Evolutionary conservation across 352 stramenopile genomes (phyloP), one percentile per base, ranked within the genome.

Genomic region (Globisporangium yorkense): DNA sequence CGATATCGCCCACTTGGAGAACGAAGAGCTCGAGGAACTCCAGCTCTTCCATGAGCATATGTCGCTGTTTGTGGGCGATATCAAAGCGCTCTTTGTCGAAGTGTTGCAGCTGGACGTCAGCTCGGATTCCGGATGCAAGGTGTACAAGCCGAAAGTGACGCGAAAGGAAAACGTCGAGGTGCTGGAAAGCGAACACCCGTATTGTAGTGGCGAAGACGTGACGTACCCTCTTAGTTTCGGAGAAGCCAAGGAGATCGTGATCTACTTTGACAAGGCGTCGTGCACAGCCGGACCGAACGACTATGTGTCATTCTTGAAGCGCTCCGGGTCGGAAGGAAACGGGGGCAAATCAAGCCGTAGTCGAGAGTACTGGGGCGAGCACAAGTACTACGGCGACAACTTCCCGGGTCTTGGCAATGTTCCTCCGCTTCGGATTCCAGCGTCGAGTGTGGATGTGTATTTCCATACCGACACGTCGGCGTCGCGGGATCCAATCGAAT

Each of bases 231-330:
- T 93, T 1, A 61, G 77, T 33, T 92, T 96, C 51, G 72, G 61
- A 29, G 83, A 77, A 3, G 88, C 81, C 2, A 64, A 58, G 21
- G 70, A 88, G 35, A 94, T 97, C 37, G 56, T 80, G 21, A 75
- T 97, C 7, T 79, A 72, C 12, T 97, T 97, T 53, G 89, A 96
- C 67, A 62, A 85, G 48, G 59, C 66, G 53, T 92, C 82, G 1
- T 74, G 67, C 48, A 96, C 87, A 5, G 73, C 78, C 43, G 67
- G 70, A 5, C 71, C 72, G 18, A 89, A 85, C 46, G 89, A 97
- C 56, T 97, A 85, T 53, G 68, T 96, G 21, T 76, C 77, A 39
- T 96, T 97, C 50, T 53, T 69, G 9, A 90, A 88, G 61, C 70
- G 66, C 5, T 61, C 66, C 41, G 62, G 62, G 27, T 5, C 51